Base-by-base conservation (phyloP, 108 stramenopile species). In the Aurantiochytrium sp. region DNA sequence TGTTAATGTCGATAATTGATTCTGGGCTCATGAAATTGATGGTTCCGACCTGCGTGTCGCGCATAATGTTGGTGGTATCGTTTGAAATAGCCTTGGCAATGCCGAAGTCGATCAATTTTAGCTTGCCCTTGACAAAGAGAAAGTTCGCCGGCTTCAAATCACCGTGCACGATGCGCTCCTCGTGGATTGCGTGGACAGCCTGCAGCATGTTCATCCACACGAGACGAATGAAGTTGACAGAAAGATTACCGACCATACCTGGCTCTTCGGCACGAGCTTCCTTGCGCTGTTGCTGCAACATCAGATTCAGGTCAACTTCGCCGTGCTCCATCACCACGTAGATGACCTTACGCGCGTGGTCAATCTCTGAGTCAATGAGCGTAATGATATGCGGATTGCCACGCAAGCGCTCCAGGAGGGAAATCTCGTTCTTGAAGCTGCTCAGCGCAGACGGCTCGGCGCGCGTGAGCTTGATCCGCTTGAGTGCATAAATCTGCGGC, bases 1-100 rank as follows among this genome's bases (percentile, higher is more conserved):
- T 53, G 8, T 93, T 94, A 44, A 95, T 97, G 88, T 98, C 97
- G 73, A 96, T 90, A 29, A 99, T 96, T 1, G 98, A 96, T 91
- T 99, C 99, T 4, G 99, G 99, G 4, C 95, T 95, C 98, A 99
- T 99, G 90, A 99, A 99, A 90, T 98, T 99, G n/a, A 98, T 91
- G 4, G 99, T 99, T 44, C 99, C 99, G 87, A 98, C 97, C 59
- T 98, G 97, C 72, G 94, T 96, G 89, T 99, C 98, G 51, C 98
- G 92, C 72, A 96, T 97, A 88, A 99, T 97, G 93, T 99, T 99
- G 2, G 97, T 98, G 47, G 99, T 99, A 87, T 97, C 96, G 29
- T 92, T 95, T 87, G 95, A 94, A 72, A 99, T 99, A 5, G 97
- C 97, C 89, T 98, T 98, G 35, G 99, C 98, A 69, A 99, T 99